Evolutionary conservation across 2,329 filamentous ascomycete genomes (phyloP).

Genomic region (Aureobasidium melanogenum): DNA sequence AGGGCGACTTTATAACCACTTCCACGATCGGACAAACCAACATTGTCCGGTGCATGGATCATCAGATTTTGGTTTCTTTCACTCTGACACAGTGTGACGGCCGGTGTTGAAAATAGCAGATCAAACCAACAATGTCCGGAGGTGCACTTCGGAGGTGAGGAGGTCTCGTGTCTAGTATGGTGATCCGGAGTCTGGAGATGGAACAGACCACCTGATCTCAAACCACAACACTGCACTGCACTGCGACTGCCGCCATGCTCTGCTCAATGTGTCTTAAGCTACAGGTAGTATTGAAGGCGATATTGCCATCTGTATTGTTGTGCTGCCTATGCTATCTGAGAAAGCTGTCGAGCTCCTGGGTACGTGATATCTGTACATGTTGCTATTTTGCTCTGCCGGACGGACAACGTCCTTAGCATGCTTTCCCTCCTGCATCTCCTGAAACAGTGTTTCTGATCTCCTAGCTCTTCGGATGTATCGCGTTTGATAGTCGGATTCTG

Average conservation of each 20-base stretch:
- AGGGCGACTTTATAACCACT: neutral
- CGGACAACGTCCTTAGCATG: neutral
- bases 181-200: conserved; percentile 6
- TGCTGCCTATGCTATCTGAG: neutral
- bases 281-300: neutral
- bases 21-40: conserved; percentile 5
- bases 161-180: conserved; percentile 5
- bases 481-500: neutral
- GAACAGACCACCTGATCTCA: neutral
- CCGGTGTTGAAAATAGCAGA: conserved; percentile 7
- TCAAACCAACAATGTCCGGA: conserved; percentile 10
- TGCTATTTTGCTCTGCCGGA: neutral
- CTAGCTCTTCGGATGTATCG: neutral
- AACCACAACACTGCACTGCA: neutral
- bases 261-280: neutral
- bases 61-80: neutral
- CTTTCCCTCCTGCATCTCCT: neutral
- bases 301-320: neutral
- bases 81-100: neutral
- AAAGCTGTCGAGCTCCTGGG: neutral
- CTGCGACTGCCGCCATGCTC: too few relatives aligned
- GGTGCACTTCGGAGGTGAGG: conserved; percentile 7
- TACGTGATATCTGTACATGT: too few relatives aligned
- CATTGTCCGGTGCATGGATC: conserved; percentile 9
- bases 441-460: neutral